Conservation (phyloP, 2,329 filamentous ascomycete species). For the Ceratocystis smalleyi region DNA sequence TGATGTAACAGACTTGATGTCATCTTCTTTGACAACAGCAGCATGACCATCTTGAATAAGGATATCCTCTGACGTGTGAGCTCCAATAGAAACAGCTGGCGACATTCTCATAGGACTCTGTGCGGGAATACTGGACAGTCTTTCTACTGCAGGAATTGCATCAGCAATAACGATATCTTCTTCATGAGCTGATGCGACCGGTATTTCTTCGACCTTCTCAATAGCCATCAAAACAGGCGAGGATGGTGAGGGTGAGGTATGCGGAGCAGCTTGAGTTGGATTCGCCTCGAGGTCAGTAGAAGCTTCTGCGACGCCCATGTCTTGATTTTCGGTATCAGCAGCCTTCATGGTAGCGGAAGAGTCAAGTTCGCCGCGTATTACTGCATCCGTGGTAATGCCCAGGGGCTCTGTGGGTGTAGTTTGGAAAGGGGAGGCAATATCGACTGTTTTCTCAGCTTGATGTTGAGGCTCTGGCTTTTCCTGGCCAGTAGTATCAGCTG, state of each 20-base stretch:
- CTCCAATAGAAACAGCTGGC: background rate
- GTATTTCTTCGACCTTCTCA: background rate
- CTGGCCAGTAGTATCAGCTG: background rate
- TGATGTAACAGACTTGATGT: conserved; percentile 11
- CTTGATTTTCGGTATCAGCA: background rate
- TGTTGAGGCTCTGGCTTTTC: background rate
- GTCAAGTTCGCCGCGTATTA: background rate
- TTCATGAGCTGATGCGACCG: background rate
- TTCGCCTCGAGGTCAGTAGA: background rate
- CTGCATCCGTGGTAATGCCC: background rate
- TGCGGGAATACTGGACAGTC: background rate
- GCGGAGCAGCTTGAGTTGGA: background rate
- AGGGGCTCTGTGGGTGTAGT: background rate
- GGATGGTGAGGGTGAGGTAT: background rate
- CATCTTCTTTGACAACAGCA: conserved; percentile 1
- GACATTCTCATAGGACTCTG: conserved; percentile 10
- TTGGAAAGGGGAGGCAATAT: background rate
- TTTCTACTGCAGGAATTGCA: background rate
- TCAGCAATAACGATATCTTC: conserved; percentile 10
- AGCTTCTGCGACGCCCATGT: background rate
- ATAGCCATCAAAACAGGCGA: background rate
- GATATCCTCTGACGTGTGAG: background rate
- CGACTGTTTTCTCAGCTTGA: background rate
- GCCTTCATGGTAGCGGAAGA: background rate
- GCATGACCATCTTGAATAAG: background rate